Base-by-base conservation (phyloP, 805 yeast species). In the Candida railenensis region DNA sequence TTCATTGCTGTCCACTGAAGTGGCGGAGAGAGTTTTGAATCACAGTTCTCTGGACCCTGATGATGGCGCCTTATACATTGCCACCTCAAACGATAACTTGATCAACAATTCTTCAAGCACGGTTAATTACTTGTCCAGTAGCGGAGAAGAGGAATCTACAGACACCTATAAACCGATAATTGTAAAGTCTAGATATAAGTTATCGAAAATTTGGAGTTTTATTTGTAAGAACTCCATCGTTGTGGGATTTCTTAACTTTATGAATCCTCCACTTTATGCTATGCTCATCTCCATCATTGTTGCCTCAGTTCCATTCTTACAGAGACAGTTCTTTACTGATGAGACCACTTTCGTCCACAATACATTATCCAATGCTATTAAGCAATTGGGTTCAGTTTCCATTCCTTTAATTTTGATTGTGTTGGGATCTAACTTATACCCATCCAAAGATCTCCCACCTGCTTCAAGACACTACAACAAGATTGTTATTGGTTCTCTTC, bases 201-300 rank as follows among this genome's bases (percentile, higher is more conserved):
- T 34, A 37, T 18, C 16, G 3, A 21, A 37, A 21, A 18, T 34
- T 22, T 22, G 19, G 8, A 19, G 22, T 11, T 45, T 38, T 20
- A 19, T 55, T 18, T 42, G 21, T 9, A 37, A 39, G 3, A 34
- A 32, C 12, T 48, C 53, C 14, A 42, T 42, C 4, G 44, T 61
- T 12, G 39, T 44, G 9, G 59, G 54, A 34, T 53, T 80, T 25
- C 57, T 66, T 39, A 53, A 65, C 5, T 75, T 75, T 49, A 83
- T 87, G 87, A 87, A 87, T 58, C 94, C 95, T n/a, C 95, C 94
- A 14, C 67, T 87, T 46, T 87, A 83, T 66, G 83, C 95, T 7
- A 87, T 87, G 91, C 59, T 82, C 9, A 62, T 82, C 1, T 77
- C 91, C 2, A 78, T 87, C 14, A 45, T 85, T 20, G 85, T 87